These are phyloP conservation scores for Helichrysum umbraculigerum DNA, from an alignment of 129 eudicot species.

Conservation along the genomic window DNA sequence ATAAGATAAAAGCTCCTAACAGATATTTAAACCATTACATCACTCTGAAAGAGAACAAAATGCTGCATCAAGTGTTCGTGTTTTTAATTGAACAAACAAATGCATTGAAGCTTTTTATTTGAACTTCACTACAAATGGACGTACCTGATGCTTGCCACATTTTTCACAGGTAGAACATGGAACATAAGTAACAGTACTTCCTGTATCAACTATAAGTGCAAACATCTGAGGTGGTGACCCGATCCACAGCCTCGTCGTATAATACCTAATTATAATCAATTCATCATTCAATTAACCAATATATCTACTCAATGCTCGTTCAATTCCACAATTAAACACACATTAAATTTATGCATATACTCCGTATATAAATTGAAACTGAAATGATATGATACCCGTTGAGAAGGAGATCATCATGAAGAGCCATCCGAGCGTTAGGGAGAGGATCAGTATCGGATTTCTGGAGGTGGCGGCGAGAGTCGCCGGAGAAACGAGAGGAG, in stretches of 20 bases:
- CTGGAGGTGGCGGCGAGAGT: constrained; percentile 57
- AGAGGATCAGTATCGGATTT: constrained; percentile 27
- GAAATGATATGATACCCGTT: constrained; percentile 49
- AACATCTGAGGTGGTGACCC: constrained; percentile 87
- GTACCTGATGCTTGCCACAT: constrained; percentile 98
- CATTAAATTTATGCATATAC: background rate
- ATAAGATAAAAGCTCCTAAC: background rate
- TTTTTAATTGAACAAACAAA: no score
- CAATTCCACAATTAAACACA: constrained; percentile 1
- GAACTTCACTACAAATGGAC: background rate
- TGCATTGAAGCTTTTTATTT: background rate
- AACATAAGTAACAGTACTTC: constrained; percentile 96
- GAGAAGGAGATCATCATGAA: constrained; percentile 85
- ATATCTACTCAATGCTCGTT: background rate
- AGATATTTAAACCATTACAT: background rate
- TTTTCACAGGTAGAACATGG: constrained; percentile 85
- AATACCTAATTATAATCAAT: constrained; percentile 60
- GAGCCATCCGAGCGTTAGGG: constrained; percentile 80
- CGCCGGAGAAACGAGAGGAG: constrained; percentile 29
- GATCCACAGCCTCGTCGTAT: constrained; percentile 80
- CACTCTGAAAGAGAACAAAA: background rate
- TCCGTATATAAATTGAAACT: background rate
- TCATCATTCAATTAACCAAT: constrained; percentile 5
- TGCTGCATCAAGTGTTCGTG: background rate
- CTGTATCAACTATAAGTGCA: constrained; percentile 84